These are phyloP conservation scores for Persicaria tinctoria DNA, from an alignment of 148 eudicot species.

Conservation along the genomic window DNA sequence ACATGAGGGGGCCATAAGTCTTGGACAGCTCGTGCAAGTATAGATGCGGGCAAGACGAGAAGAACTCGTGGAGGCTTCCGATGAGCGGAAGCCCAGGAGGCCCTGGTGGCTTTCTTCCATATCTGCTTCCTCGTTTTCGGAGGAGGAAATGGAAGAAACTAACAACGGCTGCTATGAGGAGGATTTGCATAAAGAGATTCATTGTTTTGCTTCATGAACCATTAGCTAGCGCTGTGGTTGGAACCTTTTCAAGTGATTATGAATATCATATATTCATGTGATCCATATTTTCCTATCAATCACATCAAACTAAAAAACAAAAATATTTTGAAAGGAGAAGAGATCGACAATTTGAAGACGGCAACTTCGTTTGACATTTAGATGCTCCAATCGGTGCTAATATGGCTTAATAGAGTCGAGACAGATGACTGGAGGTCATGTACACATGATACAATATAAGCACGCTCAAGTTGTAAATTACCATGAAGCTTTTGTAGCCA, in stretches of 20 bases:
- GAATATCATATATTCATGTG: background rate
- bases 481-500: background rate
- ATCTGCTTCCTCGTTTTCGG: background rate
- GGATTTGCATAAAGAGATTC: background rate
- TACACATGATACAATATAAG: no score
- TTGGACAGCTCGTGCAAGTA: conserved; percentile 6
- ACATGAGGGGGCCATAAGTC: conserved; percentile 3
- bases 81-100: background rate
- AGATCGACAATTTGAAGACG: no score
- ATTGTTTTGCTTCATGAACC: background rate
- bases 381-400: no score
- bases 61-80: conserved; percentile 22
- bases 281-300: background rate
- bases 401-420: no score
- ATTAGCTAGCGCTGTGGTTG: background rate
- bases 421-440: no score
- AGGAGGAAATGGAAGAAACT: background rate
- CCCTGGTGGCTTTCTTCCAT: background rate
- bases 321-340: background rate
- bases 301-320: background rate
- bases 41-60: conserved; percentile 7
- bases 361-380: no score
- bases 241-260: background rate
- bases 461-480: no score
- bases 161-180: background rate